Evolutionary conservation across 768 basidiomycete genomes (phyloP).

Genomic region (Boletus subcaerulescens): DNA sequence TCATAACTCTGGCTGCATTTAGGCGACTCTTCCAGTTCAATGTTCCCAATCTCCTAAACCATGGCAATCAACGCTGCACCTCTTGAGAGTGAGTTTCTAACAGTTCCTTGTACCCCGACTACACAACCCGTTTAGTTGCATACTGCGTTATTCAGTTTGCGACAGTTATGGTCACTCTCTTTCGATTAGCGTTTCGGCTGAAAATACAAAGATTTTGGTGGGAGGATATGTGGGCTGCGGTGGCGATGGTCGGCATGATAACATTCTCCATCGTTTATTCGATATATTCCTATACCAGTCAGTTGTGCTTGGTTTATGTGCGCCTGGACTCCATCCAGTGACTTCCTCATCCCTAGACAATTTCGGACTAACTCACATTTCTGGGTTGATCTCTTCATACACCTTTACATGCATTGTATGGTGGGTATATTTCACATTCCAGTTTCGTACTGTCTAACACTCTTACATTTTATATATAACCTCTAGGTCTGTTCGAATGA

Average conservation of each 20-base stretch:
- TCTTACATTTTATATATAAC: neutral
- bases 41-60: neutral
- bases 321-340: neutral
- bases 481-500: conserved; percentile 6
- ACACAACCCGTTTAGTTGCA: neutral
- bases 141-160: neutral
- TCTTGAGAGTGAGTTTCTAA: neutral
- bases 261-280: neutral
- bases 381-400: neutral
- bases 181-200: conserved; percentile 11
- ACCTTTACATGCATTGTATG: neutral
- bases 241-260: neutral
- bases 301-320: neutral
- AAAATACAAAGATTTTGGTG: conserved; percentile 18
- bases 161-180: conserved; percentile 1
- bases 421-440: neutral
- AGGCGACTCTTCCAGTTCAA: neutral
- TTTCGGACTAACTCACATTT: neutral
- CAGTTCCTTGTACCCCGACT: neutral
- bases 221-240: conserved; percentile 20
- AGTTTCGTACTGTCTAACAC: neutral
- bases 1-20: neutral
- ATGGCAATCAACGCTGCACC: neutral
- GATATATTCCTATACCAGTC: neutral
- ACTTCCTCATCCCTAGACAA: neutral